Evolutionary conservation across 2,329 filamentous ascomycete genomes (phyloP).

Genomic region (Botrytis tulipae): DNA sequence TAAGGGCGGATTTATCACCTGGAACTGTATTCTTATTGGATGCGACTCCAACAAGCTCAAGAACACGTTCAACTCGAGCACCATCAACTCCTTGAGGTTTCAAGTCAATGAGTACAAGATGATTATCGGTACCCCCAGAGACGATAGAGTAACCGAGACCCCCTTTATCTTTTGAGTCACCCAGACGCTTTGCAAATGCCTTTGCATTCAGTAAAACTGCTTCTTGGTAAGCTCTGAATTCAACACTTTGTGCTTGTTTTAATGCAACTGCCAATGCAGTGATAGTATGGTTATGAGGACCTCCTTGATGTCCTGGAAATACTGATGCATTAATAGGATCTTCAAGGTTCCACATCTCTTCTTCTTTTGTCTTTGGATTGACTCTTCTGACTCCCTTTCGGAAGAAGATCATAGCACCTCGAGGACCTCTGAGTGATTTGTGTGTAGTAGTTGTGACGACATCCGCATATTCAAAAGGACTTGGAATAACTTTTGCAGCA

Average conservation of each 20-base stretch:
- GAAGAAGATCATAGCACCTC: slow-evolving; percentile 98
- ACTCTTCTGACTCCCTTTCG: slow-evolving; percentile 83
- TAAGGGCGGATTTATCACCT: slow-evolving; percentile 88
- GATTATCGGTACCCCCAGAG: slow-evolving; percentile 93
- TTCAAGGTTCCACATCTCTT: slow-evolving; percentile 87
- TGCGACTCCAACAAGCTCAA: slow-evolving; percentile 93
- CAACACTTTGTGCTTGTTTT: slow-evolving; percentile 84
- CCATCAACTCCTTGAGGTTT: slow-evolving; percentile 87
- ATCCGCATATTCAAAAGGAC: slow-evolving; percentile 85
- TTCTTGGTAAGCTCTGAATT: slow-evolving; percentile 91
- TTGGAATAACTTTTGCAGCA: slow-evolving; percentile 85
- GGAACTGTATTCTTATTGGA: slow-evolving; percentile 99
- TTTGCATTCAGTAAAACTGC: slow-evolving; percentile 89
- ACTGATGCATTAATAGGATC: slow-evolving; percentile 92
- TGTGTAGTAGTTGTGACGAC: slow-evolving; percentile 98
- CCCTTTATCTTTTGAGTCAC: slow-evolving; percentile 65
- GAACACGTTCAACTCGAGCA: slow-evolving; percentile 81
- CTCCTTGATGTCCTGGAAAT: slow-evolving; percentile 97
- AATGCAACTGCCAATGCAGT: slow-evolving; percentile 91
- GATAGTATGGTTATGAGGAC: slow-evolving; percentile 98
- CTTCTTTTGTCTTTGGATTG: slow-evolving; percentile 81
- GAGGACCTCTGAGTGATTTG: slow-evolving; percentile 92
- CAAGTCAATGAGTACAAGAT: slow-evolving; percentile 89
- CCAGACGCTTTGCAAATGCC: slow-evolving; percentile 70
- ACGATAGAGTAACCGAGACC: slow-evolving; percentile 86